Percentiles rank a stretch among this genome's conserved stretches.
These are phyloP conservation scores for Cutaneotrichosporon spelunceum DNA, from an alignment of 1,284 basidiomycete species.

Conservation along the genomic window DNA sequence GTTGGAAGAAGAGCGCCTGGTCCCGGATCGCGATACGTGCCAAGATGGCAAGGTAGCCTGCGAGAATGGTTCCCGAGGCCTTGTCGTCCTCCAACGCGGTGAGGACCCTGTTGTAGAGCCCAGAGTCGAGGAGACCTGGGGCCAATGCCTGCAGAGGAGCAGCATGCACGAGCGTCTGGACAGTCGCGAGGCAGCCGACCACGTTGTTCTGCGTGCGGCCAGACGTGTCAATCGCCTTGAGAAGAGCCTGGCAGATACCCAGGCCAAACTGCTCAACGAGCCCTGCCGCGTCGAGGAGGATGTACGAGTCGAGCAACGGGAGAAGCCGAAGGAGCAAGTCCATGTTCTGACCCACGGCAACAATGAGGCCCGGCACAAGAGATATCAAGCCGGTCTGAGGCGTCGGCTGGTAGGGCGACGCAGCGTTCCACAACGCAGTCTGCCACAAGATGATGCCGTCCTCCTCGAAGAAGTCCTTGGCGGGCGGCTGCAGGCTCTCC, in stretches of 20 bases:
- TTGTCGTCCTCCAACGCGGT: conserved; percentile 50
- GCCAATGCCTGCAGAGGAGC: conserved; percentile 38
- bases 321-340: conserved; percentile 69
- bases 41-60: conserved; percentile 44
- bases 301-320: conserved; percentile 72
- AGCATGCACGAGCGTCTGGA: conserved; percentile 37
- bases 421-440: conserved; percentile 66
- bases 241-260: conserved; percentile 34
- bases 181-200: conserved; percentile 33
- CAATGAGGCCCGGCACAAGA: conserved; percentile 65
- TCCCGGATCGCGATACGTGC: conserved; percentile 45
- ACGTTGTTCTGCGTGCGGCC: conserved; percentile 33
- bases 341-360: conserved; percentile 64
- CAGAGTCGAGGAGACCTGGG: conserved; percentile 37
- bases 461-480: conserved; percentile 68
- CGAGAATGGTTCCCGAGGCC: conserved; percentile 45
- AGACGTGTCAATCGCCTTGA: conserved; percentile 33
- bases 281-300: conserved; percentile 65
- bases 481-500: conserved; percentile 66
- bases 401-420: conserved; percentile 56
- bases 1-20: conserved; percentile 42
- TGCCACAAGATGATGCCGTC: conserved; percentile 76
- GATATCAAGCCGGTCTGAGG: conserved; percentile 58
- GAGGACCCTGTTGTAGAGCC: conserved; percentile 46
- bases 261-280: conserved; percentile 54